These are phyloP conservation scores for Candolleomyces aberdarensis DNA, from an alignment of 768 basidiomycete genomes.

Conservation along the genomic window DNA sequence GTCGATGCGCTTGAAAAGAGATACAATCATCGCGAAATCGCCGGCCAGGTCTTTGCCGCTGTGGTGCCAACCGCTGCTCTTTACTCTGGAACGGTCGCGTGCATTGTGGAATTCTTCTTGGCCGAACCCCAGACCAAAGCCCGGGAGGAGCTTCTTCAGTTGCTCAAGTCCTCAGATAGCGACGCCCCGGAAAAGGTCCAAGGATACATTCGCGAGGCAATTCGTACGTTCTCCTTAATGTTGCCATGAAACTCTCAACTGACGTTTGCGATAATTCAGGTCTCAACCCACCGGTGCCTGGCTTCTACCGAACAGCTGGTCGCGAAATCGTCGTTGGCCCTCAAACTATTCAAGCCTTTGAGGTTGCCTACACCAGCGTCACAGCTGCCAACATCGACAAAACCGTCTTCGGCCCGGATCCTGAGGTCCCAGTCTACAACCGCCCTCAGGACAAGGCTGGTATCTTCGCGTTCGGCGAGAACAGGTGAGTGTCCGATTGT, in stretches of 20 bases:
- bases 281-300: slow-evolving; percentile 25
- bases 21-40: slow-evolving; percentile 29
- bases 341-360: slow-evolving; percentile 23
- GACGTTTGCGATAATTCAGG: no score
- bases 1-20: slow-evolving; percentile 17
- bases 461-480: slow-evolving; percentile 30
- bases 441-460: slow-evolving; percentile 20
- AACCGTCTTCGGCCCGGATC: slow-evolving; percentile 19
- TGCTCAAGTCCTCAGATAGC: no score
- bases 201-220: no score
- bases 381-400: slow-evolving; percentile 35
- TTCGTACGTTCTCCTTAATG: no score
- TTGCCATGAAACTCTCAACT: no score
- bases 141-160: no score
- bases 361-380: slow-evolving; percentile 32
- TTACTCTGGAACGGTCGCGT: slow-evolving; percentile 48
- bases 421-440: slow-evolving; percentile 17
- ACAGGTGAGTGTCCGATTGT: background rate
- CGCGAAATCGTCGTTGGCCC: slow-evolving; percentile 23
- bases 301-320: slow-evolving; percentile 36
- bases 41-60: slow-evolving; percentile 49
- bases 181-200: no score
- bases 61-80: slow-evolving; percentile 52
- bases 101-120: no score
- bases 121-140: no score